A percentile compares a stretch with the other conserved stretches of the same genome.
These are phyloP conservation scores for Blepharisma undulans DNA, from an alignment of 169 alveolate genomes.

Conservation along the genomic window DNA sequence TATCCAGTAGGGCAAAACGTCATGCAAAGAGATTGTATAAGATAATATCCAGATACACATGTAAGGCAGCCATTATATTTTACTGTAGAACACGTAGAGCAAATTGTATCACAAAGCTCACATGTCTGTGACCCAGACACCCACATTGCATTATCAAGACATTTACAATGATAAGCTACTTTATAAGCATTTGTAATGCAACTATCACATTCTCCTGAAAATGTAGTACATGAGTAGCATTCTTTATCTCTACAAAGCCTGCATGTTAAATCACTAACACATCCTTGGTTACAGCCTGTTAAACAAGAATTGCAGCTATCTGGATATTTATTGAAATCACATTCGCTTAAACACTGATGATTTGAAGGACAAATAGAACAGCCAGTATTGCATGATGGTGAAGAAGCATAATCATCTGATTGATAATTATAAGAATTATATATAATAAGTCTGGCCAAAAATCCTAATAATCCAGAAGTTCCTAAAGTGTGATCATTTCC, in stretches of 20 bases:
- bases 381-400: background rate
- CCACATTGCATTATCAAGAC: background rate
- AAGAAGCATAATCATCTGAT: background rate
- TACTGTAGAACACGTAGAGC: background rate
- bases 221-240: background rate
- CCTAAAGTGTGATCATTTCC: background rate
- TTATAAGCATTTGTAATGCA: background rate
- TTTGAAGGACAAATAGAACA: background rate
- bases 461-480: background rate
- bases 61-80: background rate
- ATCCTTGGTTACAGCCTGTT: background rate
- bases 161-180: background rate
- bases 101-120: background rate
- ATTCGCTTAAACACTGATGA: background rate
- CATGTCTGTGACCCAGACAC: background rate
- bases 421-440: background rate
- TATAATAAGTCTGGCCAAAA: background rate
- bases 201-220: background rate
- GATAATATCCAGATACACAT: background rate
- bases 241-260: background rate
- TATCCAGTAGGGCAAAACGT: conserved; percentile 11
- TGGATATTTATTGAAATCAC: background rate
- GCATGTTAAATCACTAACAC: background rate
- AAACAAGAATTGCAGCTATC: background rate
- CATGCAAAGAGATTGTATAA: background rate